Evolutionary conservation across 164 flowering plant species (phyloP).

Genomic region (Vitis riparia): DNA sequence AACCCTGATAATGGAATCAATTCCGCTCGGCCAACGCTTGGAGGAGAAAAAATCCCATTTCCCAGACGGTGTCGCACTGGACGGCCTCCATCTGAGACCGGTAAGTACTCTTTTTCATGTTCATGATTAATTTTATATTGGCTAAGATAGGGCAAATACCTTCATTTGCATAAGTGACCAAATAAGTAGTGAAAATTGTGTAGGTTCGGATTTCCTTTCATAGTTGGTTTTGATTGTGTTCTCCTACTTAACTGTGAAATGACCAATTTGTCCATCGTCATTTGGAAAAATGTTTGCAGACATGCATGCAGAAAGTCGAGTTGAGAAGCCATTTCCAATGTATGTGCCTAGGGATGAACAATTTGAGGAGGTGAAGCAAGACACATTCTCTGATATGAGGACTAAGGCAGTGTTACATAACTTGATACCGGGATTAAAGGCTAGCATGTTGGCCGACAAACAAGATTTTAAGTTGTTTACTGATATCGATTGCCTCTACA

Average conservation of each 20-base stretch:
- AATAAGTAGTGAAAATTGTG: too few relatives aligned
- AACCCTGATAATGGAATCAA: slow-evolving; percentile 85
- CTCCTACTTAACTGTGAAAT: not conserved
- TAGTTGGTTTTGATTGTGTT: not conserved
- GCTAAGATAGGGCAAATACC: too few relatives aligned
- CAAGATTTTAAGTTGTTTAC: slow-evolving; percentile 74
- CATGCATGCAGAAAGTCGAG: slow-evolving; percentile 62
- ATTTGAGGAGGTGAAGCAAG: slow-evolving; percentile 78
- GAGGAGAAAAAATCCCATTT: slow-evolving; percentile 67
- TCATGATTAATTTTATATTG: too few relatives aligned
- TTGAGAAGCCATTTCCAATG: slow-evolving; percentile 90
- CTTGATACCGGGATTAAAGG: slow-evolving; percentile 65
- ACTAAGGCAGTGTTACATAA: slow-evolving; percentile 82
- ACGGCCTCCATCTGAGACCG: slow-evolving; percentile 67
- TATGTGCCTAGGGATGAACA: slow-evolving; percentile 95
- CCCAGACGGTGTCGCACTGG: slow-evolving; percentile 97
- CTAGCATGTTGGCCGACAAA: slow-evolving; percentile 62
- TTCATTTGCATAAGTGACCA: too few relatives aligned
- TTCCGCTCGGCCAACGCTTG: slow-evolving; percentile 63
- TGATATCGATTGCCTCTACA: slow-evolving; percentile 78
- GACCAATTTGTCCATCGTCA: too few relatives aligned
- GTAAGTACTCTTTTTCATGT: slow-evolving; percentile 28
- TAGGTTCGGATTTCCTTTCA: too few relatives aligned
- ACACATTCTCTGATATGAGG: slow-evolving; percentile 65
- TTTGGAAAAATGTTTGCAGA: slow-evolving; percentile 34